A percentile compares a stretch with the other conserved stretches of the same genome.
Conservation (phyloP, 2,329 filamentous ascomycete genomes). For the Diaporthe velutina region DNA sequence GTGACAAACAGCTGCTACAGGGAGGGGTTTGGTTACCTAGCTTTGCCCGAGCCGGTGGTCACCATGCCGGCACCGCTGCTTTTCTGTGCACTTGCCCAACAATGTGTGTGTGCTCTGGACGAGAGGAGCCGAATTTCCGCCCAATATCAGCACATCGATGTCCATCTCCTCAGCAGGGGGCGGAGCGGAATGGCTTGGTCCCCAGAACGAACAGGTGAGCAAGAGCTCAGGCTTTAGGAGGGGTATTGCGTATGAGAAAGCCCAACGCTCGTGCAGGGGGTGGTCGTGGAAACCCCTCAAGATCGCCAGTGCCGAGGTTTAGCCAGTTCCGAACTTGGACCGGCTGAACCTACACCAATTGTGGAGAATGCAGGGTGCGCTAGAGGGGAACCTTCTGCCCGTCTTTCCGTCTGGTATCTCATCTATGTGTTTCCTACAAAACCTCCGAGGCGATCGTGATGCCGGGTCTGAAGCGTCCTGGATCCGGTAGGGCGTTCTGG, state of each 20-base stretch:
- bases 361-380: slow-evolving; percentile 8
- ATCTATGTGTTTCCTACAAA: background rate
- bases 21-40: background rate
- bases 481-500: background rate
- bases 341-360: slow-evolving; percentile 23
- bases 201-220: background rate
- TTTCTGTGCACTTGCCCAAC: background rate
- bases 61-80: background rate
- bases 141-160: background rate
- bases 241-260: slow-evolving; percentile 2
- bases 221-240: slow-evolving; percentile 9
- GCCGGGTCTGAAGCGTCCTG: background rate
- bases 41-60: slow-evolving; percentile 12
- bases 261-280: slow-evolving; percentile 10
- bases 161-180: background rate
- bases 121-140: background rate
- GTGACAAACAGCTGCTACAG: background rate
- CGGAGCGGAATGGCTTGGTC: slow-evolving; percentile 6
- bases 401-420: slow-evolving; percentile 17
- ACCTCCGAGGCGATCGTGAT: slow-evolving; percentile 8
- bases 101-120: background rate
- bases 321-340: slow-evolving; percentile 38
- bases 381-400: slow-evolving; percentile 34
- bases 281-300: background rate
- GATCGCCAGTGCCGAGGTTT: slow-evolving; percentile 35